Percentiles rank a stretch among this genome's conserved stretches.
Conservation (phyloP, 2,329 filamentous ascomycete species). For the Colletotrichum theobromicola region DNA sequence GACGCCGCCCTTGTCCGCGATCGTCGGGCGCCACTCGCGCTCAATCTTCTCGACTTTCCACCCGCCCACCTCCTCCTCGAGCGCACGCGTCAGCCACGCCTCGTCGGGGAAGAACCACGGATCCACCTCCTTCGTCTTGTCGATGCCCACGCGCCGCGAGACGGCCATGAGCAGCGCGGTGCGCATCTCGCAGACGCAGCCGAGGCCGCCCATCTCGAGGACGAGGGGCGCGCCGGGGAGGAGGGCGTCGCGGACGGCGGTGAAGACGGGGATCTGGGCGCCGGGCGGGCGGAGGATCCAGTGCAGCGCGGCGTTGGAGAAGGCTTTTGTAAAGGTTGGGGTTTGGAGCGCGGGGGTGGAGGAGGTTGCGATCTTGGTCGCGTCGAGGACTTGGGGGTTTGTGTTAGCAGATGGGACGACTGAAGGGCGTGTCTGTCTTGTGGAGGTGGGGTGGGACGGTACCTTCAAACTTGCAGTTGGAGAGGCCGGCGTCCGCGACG, state of each 20-base stretch:
- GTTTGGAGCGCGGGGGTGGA: background rate
- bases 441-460: background rate
- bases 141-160: slow-evolving; percentile 53
- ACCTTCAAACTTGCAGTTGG: slow-evolving; percentile 52
- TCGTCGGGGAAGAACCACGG: slow-evolving; percentile 79
- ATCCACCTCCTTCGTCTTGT: slow-evolving; percentile 51
- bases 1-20: slow-evolving; percentile 61
- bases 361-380: slow-evolving; percentile 39
- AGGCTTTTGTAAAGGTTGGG: slow-evolving; percentile 56
- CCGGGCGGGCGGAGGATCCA: slow-evolving; percentile 62
- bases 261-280: slow-evolving; percentile 57
- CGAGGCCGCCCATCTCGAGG: slow-evolving; percentile 76
- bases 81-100: slow-evolving; percentile 53
- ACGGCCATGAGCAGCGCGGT: slow-evolving; percentile 61
- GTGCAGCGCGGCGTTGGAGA: slow-evolving; percentile 71
- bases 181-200: slow-evolving; percentile 69
- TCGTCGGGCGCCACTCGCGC: slow-evolving; percentile 69
- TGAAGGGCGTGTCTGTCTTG: background rate
- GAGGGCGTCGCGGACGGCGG: slow-evolving; percentile 55
- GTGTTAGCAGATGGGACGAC: background rate
- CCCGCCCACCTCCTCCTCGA: slow-evolving; percentile 49
- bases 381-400: slow-evolving; percentile 50
- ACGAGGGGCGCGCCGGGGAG: slow-evolving; percentile 62
- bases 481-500: slow-evolving; percentile 35
- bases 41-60: slow-evolving; percentile 60